Base-by-base conservation (phyloP, 805 yeast species). In the Danielozyma ontarioensis region DNA sequence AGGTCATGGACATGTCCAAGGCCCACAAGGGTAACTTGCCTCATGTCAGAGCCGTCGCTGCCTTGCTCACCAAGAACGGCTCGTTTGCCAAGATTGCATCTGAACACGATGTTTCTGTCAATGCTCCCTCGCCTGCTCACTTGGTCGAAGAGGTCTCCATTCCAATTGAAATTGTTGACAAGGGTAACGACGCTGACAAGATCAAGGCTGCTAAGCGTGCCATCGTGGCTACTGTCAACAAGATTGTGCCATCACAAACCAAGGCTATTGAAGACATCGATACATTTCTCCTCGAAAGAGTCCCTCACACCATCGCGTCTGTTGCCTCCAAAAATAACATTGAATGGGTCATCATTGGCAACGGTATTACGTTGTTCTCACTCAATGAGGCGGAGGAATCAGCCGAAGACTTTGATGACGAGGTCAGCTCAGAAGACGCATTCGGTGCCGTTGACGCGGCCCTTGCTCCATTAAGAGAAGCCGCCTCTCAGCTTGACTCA, bases 1-100 rank as follows among this genome's bases (percentile, higher is more conserved):
- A 80, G 43, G 62, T 77, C 23, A 69, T 93, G 51, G 95, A 88
- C 49, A 80, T 93, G 57, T 78, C 94, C 8, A 81, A 76, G 58
- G 95, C 97, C 19, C 97, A 93, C 56, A 84, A 87, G 50, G 85
- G 83, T 43, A 76, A 85, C 51, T 52, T 75, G 33, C 55, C 64
- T 13, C 97, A 93, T 50, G 96, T 95, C 7, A 75, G 76, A 40
- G 72, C 78, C 26, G 68, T 93, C 36, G 81, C 87, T 27, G 70
- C 81, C 10, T 84, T 70, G 55, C 80, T 93, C 44, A 55, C 62
- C 34, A 66, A 72, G 40, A 64, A 75, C 37, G 72, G 74, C 21
- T 53, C 64, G 24, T 70, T 82, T 43, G 47, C 59, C 27, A 36
- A 44, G n/a, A 57, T 76, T 40, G 64, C 66, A 16, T 41, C 49